Percentiles rank a stretch among this genome's conserved stretches.
Evolutionary conservation across 2,329 filamentous ascomycete genomes (phyloP).

Genomic region (Emydomyces testavorans): DNA sequence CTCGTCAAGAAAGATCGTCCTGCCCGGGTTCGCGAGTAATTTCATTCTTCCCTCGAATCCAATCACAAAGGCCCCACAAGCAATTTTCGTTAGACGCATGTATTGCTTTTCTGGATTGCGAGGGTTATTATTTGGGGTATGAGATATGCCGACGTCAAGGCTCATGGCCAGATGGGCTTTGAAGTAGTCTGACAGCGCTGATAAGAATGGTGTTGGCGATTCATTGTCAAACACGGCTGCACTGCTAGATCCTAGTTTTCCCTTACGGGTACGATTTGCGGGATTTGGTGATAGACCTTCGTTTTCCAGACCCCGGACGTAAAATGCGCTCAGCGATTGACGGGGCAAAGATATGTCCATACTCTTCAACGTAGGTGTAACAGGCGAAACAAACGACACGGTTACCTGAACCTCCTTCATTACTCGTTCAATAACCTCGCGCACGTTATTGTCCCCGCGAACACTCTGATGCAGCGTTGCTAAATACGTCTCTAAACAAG

Average conservation of each 20-base stretch:
- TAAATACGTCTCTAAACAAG: conserved; percentile 33
- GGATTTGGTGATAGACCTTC: too few relatives aligned
- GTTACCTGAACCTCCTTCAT: conserved; percentile 33
- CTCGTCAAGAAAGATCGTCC: conserved; percentile 16
- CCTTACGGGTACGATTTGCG: conserved; percentile 7
- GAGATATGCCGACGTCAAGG: conserved; percentile 22
- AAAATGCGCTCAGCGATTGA: conserved; percentile 19
- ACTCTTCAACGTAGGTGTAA: conserved; percentile 27
- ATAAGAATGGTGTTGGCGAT: conserved; percentile 18
- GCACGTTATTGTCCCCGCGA: background rate
- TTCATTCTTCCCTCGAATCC: conserved; percentile 32
- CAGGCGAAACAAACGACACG: conserved; percentile 27
- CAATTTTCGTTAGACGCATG: conserved; percentile 29
- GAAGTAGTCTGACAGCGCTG: conserved; percentile 28
- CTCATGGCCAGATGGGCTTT: conserved; percentile 32
- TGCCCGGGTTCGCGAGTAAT: conserved; percentile 22
- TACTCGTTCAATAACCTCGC: conserved; percentile 22
- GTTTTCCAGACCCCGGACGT: conserved; percentile 17
- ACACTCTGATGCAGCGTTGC: conserved; percentile 13
- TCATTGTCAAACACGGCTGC: background rate
- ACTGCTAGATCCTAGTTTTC: conserved; percentile 8
- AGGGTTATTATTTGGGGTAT: background rate
- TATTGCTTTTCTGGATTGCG: conserved; percentile 13
- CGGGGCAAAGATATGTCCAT: conserved; percentile 29
- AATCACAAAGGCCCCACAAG: conserved; percentile 31